Percentiles rank a stretch among this genome's conserved stretches.
These are phyloP conservation scores for Cicer chorassanicum DNA, from an alignment of 306 rosid species.

Conservation along the genomic window DNA sequence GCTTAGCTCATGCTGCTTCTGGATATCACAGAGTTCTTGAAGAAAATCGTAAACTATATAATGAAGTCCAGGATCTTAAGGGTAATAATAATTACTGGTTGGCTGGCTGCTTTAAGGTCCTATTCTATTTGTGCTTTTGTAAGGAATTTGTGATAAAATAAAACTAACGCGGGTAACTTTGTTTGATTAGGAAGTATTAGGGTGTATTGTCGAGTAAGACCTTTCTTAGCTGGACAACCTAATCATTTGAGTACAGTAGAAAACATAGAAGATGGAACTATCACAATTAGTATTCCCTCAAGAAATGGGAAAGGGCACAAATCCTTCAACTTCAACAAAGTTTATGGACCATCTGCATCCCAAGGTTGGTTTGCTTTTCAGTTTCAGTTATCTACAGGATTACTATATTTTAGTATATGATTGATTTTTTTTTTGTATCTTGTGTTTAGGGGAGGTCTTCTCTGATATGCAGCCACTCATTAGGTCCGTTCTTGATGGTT, in stretches of 20 bases:
- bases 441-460: conserved; percentile 74
- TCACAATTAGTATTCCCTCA: conserved; percentile 74
- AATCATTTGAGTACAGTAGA: conserved; percentile 70
- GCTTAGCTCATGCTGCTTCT: conserved; percentile 92
- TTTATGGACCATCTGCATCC: conserved; percentile 82
- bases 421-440: not conserved
- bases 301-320: conserved; percentile 77
- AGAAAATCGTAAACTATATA: conserved; percentile 91
- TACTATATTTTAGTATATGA: not conserved
- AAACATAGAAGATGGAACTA: conserved; percentile 79
- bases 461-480: conserved; percentile 89
- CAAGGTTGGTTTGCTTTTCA: conserved; percentile 67
- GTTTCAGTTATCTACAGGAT: conserved; percentile 32
- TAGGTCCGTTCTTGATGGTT: conserved; percentile 92
- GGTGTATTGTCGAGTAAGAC: conserved; percentile 97
- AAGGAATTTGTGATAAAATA: conserved; percentile 14
- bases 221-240: conserved; percentile 71
- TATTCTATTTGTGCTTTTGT: not conserved
- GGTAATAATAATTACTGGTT: conserved; percentile 57
- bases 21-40: conserved; percentile 93
- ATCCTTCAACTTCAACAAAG: conserved; percentile 85
- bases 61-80: conserved; percentile 95
- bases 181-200: conserved; percentile 84
- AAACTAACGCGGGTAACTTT: conserved; percentile 36
- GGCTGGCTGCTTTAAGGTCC: conserved; percentile 26